phyloP scores from a whole-genome alignment of 352 stramenopile genomes.

The Globisporangium mamillatum region DNA sequence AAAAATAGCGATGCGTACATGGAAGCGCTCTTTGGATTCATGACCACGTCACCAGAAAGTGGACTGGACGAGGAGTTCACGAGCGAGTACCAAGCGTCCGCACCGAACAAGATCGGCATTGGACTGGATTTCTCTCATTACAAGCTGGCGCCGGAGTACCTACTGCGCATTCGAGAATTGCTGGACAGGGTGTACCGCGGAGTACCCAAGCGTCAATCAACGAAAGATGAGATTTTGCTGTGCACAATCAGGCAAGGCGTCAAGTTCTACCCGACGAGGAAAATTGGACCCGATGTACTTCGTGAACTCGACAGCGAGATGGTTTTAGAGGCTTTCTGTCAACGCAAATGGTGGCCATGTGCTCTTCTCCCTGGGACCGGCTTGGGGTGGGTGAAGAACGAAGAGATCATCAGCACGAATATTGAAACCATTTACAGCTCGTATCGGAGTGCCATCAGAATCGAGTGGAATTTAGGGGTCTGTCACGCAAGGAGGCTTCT shows the following conservation, averaged over 20 bases:
- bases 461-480: neutral
- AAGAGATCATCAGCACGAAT: neutral
- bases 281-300: neutral
- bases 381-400: neutral
- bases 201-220: neutral
- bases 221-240: neutral
- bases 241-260: neutral
- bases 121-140: neutral
- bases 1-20: no score
- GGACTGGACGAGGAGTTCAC: neutral
- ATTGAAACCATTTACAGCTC: neutral
- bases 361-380: neutral
- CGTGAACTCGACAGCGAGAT: neutral
- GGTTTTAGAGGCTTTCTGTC: neutral
- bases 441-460: neutral
- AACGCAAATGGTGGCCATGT: neutral
- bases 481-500: neutral
- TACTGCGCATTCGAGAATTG: neutral
- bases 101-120: neutral
- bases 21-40: neutral
- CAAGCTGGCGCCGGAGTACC: neutral
- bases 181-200: neutral
- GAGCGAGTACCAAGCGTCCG: neutral
- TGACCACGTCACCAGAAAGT: neutral
- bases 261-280: neutral